Evolutionary conservation across 495 filamentous ascomycete species (phyloP), one percentile per base, ranked within the genome.

Genomic region (Daldinia loculata): DNA sequence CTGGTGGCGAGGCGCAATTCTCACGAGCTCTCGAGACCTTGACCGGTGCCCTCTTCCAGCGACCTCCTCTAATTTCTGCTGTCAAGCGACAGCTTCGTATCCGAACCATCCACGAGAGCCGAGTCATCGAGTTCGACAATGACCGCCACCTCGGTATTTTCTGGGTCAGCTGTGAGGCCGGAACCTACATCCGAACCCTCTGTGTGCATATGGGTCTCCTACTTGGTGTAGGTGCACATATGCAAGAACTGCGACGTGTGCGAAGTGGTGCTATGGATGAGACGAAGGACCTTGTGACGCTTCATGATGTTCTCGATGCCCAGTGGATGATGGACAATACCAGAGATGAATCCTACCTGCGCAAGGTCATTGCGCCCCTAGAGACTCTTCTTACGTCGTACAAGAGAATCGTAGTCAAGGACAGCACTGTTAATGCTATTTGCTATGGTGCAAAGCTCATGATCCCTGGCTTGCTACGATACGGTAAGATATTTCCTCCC

Each of bases 381-480:
- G 95, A 99, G 84, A 93, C 88, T 50, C 89, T 99, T 55, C 90
- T 99, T 63, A 92, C 89, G 17, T 89, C 89, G 22, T 98, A 98
- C 84, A 97, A 97, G 84, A 87, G 95, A 76, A 91, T 99, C 64
- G 93, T 99, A 26, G 93, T 99, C 75, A 99, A 99, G 86, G 95
- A 99, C 78, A 95, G 92, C 70, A 79, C 81, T 15, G 72, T 99
- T 57, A 97, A 95, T 76, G 95, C 95, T 45, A 91, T 99, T 32
- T 97, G 94, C 87, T 97, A 98, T 80, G 95, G 95, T 78, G 95
- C 96, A 15, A 98, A 97, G 84, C 86, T 99, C 45, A 98, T 98
- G 95, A 91, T 97, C 79, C 95, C 94, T 30, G 95, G 95, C 79
- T 85, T 99, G 51, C 83, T 98, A 45, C 89, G 95, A 75, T 98